These are phyloP conservation scores for Poterioochromonas sp. DNA, from an alignment of 352 stramenopile species.

Conservation along the genomic window DNA sequence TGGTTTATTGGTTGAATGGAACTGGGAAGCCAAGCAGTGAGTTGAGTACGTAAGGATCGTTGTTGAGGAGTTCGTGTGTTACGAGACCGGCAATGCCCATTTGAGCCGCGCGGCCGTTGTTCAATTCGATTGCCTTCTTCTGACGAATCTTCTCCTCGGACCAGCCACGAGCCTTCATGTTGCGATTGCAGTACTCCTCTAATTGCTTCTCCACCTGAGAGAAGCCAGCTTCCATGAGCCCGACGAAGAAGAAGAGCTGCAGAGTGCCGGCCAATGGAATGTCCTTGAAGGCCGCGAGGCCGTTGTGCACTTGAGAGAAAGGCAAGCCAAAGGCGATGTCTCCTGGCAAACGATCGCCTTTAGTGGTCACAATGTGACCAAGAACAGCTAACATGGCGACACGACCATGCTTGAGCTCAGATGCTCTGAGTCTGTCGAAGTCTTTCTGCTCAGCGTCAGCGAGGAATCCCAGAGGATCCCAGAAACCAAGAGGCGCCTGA, in stretches of 20 bases:
- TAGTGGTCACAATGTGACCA: constrained; percentile 38
- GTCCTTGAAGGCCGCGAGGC: constrained; percentile 19
- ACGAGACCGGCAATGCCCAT: constrained; percentile 63
- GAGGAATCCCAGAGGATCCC: constrained; percentile 47
- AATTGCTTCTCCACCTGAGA: too few species aligned
- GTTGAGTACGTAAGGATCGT: constrained; percentile 49
- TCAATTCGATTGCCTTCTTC: constrained; percentile 60
- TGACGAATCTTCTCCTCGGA: constrained; percentile 36
- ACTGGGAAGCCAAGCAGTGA: constrained; percentile 39
- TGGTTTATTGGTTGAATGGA: constrained; percentile 41
- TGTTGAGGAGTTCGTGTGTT: constrained; percentile 54
- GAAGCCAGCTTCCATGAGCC: constrained; percentile 35
- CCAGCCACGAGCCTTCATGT: constrained; percentile 33
- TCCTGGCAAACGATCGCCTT: too few species aligned
- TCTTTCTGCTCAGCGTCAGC: constrained; percentile 42
- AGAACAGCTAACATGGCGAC: constrained; percentile 60
- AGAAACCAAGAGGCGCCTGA: constrained; percentile 53
- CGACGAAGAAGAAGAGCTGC: constrained; percentile 36
- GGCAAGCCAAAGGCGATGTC: constrained; percentile 16
- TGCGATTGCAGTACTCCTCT: too few species aligned
- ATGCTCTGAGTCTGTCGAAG: constrained; percentile 51
- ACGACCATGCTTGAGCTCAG: constrained; percentile 61
- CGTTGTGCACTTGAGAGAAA: background rate
- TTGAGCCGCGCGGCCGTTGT: constrained; percentile 59
- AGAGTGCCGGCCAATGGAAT: constrained; percentile 26